These are phyloP conservation scores for Hypoxylon sp. DNA, from an alignment of 2,329 filamentous ascomycete species.

Conservation along the genomic window DNA sequence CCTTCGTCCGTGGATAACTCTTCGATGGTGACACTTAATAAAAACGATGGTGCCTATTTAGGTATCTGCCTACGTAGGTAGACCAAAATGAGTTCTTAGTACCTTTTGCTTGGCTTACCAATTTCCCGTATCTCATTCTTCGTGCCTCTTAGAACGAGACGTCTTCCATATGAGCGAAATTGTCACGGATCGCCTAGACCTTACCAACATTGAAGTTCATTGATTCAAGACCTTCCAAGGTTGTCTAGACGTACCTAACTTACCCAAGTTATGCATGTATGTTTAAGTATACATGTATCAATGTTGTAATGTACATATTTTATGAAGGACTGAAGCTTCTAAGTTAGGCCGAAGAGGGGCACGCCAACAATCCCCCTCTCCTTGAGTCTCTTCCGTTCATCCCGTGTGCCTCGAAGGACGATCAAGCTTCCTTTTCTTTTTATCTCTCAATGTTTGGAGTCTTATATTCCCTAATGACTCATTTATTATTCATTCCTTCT, in stretches of 20 bases:
- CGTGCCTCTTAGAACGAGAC: constrained; percentile 9
- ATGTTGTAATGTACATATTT: constrained; percentile 5
- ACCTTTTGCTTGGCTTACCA: constrained; percentile 7
- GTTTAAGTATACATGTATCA: constrained; percentile 15
- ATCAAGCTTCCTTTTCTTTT: constrained; percentile 10
- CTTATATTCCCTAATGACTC: constrained; percentile 37
- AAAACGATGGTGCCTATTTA: constrained; percentile 9
- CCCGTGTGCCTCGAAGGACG: constrained; percentile 26
- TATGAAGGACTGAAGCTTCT: constrained; percentile 15
- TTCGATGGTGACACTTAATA: constrained; percentile 13
- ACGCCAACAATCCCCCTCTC: constrained; percentile 30
- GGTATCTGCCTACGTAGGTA: constrained; percentile 4
- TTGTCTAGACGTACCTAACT: constrained; percentile 8
- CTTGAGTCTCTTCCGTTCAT: constrained; percentile 31
- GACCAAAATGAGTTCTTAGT: neutral
- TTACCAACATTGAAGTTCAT: constrained; percentile 15
- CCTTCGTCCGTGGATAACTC: neutral
- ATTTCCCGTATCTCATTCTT: constrained; percentile 7
- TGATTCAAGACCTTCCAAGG: constrained; percentile 6
- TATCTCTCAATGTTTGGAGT: constrained; percentile 14
- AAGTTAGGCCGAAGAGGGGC: constrained; percentile 43
- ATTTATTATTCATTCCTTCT: constrained; percentile 35
- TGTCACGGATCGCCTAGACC: constrained; percentile 14
- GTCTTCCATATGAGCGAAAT: constrained; percentile 22
- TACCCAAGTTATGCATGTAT: constrained; percentile 24